phyloP scores from a whole-genome alignment of 768 basidiomycete species.

The Phanerochaete carnosa region DNA sequence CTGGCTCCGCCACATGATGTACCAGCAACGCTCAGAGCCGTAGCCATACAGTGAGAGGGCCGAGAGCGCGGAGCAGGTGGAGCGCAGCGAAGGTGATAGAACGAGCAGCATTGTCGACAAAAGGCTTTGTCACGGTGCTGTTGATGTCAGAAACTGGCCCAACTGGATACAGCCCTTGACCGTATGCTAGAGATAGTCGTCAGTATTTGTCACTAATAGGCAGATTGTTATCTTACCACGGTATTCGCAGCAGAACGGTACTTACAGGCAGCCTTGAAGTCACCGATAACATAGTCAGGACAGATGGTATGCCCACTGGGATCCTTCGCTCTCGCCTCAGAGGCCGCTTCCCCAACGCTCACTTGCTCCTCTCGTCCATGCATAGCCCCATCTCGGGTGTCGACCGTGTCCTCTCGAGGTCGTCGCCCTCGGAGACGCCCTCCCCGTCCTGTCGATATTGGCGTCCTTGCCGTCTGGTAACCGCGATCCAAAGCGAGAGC shows the following conservation, averaged over 20 bases:
- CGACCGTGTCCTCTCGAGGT: no score
- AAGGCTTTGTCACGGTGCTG: constrained; percentile 97
- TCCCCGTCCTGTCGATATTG: no score
- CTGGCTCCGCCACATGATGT: constrained; percentile 85
- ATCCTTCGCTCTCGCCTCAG: constrained; percentile 87
- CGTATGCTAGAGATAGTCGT: no score
- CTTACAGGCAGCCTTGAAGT: constrained; percentile 82
- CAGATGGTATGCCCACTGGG: constrained; percentile 83
- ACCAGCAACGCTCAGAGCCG: constrained; percentile 70
- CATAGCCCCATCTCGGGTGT: no score
- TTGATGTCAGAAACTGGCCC: constrained; percentile 96
- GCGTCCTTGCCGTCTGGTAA: no score
- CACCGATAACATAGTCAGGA: constrained; percentile 94
- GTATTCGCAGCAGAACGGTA: neutral
- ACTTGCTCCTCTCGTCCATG: no score
- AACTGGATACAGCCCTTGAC: no score
- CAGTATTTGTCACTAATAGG: no score
- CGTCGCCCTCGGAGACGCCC: no score
- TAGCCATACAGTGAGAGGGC: constrained; percentile 81
- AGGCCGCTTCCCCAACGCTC: no score
- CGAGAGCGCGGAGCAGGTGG: constrained; percentile 63
- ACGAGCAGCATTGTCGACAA: constrained; percentile 92
- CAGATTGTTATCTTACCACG: constrained; percentile 3
- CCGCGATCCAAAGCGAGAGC: no score
- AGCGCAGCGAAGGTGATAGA: constrained; percentile 74